Conservation (phyloP, 164 flowering plant species). For the Vitis riparia region DNA sequence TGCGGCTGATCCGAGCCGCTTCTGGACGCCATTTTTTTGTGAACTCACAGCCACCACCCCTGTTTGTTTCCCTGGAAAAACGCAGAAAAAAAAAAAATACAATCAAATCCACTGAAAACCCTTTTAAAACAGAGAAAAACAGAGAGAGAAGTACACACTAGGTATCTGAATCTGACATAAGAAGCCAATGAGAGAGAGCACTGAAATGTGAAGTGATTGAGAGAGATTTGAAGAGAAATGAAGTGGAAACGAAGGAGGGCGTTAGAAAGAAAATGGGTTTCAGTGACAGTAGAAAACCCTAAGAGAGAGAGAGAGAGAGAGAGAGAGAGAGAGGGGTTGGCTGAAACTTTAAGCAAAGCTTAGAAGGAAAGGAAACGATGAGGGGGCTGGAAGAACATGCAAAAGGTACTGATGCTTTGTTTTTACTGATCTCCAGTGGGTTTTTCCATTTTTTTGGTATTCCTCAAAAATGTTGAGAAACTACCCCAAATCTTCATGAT, state of each 20-base stretch:
- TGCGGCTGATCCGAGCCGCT: conserved; percentile 12
- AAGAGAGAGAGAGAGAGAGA: conserved; percentile 12
- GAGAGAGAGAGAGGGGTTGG: background rate
- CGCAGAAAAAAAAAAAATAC: too few relatives aligned
- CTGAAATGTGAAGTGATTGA: background rate
- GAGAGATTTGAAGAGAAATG: background rate
- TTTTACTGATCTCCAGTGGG: too few relatives aligned
- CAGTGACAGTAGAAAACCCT: conserved; percentile 10
- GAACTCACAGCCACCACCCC: too few relatives aligned
- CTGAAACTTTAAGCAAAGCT: conserved; percentile 26
- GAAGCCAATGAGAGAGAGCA: background rate
- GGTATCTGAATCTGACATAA: too few relatives aligned
- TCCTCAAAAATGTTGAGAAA: too few relatives aligned
- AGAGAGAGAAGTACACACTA: too few relatives aligned
- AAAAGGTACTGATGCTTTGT: background rate
- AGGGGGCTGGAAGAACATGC: background rate
- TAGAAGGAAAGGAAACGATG: conserved; percentile 12
- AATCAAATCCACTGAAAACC: too few relatives aligned
- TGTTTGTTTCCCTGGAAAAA: too few relatives aligned
- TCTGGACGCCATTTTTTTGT: conserved; percentile 2
- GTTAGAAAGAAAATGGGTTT: background rate
- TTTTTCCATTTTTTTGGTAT: background rate
- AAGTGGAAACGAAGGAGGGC: background rate
- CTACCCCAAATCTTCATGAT: too few relatives aligned
- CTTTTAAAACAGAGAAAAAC: too few relatives aligned